These are phyloP conservation scores for Trichocladium antarcticum DNA, from an alignment of 495 filamentous ascomycete species.

Conservation along the genomic window DNA sequence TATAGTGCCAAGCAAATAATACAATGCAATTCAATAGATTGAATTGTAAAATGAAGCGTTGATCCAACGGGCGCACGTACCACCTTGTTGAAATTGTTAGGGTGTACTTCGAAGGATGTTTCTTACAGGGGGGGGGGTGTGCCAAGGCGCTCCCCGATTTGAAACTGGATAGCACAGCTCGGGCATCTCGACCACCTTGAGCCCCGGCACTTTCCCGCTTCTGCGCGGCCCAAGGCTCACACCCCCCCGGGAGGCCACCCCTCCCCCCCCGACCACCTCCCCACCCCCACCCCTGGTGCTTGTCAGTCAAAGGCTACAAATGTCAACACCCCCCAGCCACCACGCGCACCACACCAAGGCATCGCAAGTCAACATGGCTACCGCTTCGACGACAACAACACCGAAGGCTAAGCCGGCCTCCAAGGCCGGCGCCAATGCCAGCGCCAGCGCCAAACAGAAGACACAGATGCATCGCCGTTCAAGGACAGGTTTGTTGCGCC, in stretches of 20 bases:
- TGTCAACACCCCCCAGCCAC: conserved; percentile 49
- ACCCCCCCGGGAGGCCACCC: conserved; percentile 17
- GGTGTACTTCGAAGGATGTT: too few relatives aligned
- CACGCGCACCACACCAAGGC: conserved; percentile 40
- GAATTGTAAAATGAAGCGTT: too few relatives aligned
- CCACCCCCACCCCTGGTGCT: conserved; percentile 25
- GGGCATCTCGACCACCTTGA: conserved; percentile 38
- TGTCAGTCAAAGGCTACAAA: conserved; percentile 42
- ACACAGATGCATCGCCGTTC: conserved; percentile 85
- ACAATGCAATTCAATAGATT: too few relatives aligned
- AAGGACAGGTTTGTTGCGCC: conserved; percentile 62
- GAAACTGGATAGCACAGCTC: too few relatives aligned
- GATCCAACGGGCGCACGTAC: too few relatives aligned
- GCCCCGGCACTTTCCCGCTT: conserved; percentile 35
- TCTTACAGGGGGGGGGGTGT: too few relatives aligned
- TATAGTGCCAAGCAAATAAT: too few relatives aligned
- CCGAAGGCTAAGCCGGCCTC: conserved; percentile 44
- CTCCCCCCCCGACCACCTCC: conserved; percentile 15
- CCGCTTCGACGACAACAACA: conserved; percentile 35
- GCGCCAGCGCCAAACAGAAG: conserved; percentile 49
- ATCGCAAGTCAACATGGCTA: conserved; percentile 47
- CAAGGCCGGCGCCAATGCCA: conserved; percentile 41
- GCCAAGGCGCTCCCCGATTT: too few relatives aligned
- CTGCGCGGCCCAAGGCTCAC: conserved; percentile 31
- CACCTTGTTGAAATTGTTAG: too few relatives aligned